Percentiles rank a stretch among this genome's conserved stretches.
Evolutionary conservation across 2,329 filamentous ascomycete genomes (phyloP).

Genomic region (Neodidymelliopsis sp.): DNA sequence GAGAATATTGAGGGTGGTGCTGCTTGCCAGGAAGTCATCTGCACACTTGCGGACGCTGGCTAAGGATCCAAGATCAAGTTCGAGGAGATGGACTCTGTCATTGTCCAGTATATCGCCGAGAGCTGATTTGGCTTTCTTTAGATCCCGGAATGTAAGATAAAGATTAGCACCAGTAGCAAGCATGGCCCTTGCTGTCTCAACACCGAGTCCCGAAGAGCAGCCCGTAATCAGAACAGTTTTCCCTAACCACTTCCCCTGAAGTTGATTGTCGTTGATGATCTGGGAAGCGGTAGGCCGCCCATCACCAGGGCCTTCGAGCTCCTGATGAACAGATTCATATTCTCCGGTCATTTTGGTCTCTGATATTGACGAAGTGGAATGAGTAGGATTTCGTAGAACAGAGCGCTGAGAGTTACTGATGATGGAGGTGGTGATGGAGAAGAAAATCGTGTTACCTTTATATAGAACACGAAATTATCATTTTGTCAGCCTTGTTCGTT

Average conservation of each 20-base stretch:
- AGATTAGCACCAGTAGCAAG: slow-evolving; percentile 54
- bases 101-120: slow-evolving; percentile 6
- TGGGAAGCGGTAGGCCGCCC: slow-evolving; percentile 52
- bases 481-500: no score
- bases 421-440: no score
- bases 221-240: slow-evolving; percentile 42
- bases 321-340: slow-evolving; percentile 15
- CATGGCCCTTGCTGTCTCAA: slow-evolving; percentile 49
- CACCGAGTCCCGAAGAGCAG: slow-evolving; percentile 39
- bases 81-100: slow-evolving; percentile 39
- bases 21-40: slow-evolving; percentile 19
- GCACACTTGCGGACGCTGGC: not conserved
- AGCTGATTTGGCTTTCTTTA: slow-evolving; percentile 45
- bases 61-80: slow-evolving; percentile 30
- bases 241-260: slow-evolving; percentile 42
- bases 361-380: no score
- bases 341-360: not conserved
- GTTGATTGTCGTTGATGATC: slow-evolving; percentile 50
- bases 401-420: no score
- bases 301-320: slow-evolving; percentile 49
- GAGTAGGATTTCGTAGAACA: no score
- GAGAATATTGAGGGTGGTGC: slow-evolving; percentile 27
- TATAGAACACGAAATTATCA: no score
- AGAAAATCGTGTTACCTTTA: no score
- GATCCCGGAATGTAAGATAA: slow-evolving; percentile 54